Conservation (phyloP, 202 grass and related monocot species). For the Cymbopogon flexuosus region DNA sequence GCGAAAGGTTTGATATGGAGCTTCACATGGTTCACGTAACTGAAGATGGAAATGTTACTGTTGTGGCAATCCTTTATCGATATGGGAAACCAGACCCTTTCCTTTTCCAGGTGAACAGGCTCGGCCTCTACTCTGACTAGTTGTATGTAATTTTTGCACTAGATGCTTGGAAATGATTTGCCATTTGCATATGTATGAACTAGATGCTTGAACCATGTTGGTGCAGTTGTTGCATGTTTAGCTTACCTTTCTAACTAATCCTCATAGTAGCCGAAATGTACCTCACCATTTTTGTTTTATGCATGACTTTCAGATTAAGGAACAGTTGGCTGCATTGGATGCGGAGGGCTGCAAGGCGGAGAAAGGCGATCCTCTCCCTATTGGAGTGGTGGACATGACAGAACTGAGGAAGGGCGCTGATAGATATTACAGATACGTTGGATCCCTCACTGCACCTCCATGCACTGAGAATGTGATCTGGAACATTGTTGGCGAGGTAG, state of each 20-base stretch:
- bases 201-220: neutral
- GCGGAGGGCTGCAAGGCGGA: conserved; percentile 36
- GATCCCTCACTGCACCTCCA: conserved; percentile 67
- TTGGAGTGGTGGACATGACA: conserved; percentile 42
- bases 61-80: conserved; percentile 56
- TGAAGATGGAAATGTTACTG: conserved; percentile 46
- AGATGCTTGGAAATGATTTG: neutral
- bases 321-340: conserved; percentile 40
- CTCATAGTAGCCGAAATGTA: neutral
- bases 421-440: conserved; percentile 57
- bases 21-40: conserved; percentile 69
- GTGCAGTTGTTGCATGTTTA: neutral
- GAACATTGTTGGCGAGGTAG: conserved; percentile 64
- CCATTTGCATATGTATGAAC: neutral
- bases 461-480: conserved; percentile 79
- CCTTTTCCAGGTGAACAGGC: conserved; percentile 52
- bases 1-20: conserved; percentile 68
- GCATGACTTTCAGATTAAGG: conserved; percentile 48
- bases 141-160: neutral
- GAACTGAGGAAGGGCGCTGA: conserved; percentile 31
- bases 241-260: neutral
- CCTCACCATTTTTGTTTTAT: neutral
- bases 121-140: neutral
- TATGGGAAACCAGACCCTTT: conserved; percentile 56
- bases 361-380: conserved; percentile 44